These are phyloP conservation scores for Moesziomyces antarcticus DNA, from an alignment of 1,284 basidiomycete species.

Conservation along the genomic window DNA sequence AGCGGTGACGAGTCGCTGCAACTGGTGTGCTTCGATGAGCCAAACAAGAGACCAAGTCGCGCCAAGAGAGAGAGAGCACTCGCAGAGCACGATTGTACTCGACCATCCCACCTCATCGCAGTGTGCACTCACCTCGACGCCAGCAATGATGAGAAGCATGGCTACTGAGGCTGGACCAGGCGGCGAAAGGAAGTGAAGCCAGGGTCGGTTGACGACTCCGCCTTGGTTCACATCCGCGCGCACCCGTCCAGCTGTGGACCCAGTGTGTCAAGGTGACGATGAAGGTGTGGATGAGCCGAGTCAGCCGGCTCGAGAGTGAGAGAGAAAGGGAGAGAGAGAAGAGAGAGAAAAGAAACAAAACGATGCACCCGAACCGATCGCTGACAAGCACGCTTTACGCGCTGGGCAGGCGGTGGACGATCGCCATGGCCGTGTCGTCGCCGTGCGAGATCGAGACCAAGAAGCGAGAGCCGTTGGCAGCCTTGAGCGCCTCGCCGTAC, in stretches of 20 bases:
- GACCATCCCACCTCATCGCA: not conserved
- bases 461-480: slow-evolving; percentile 78
- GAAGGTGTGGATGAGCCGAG: slow-evolving; percentile 3
- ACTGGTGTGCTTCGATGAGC: slow-evolving; percentile 1
- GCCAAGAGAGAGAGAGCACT: slow-evolving; percentile 7
- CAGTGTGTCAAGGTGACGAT: slow-evolving; percentile 6
- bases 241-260: slow-evolving; percentile 40
- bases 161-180: slow-evolving; percentile 29
- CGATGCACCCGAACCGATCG: not conserved
- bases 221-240: slow-evolving; percentile 18
- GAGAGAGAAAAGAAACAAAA: not conserved
- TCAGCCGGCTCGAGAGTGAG: slow-evolving; percentile 15
- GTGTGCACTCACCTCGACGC: not conserved
- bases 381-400: slow-evolving; percentile 12
- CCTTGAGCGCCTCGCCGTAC: slow-evolving; percentile 67
- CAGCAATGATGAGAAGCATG: not conserved
- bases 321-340: not conserved
- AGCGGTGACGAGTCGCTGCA: slow-evolving; percentile 48
- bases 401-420: slow-evolving; percentile 56
- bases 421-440: slow-evolving; percentile 63
- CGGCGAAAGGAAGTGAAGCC: slow-evolving; percentile 15
- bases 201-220: slow-evolving; percentile 52
- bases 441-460: slow-evolving; percentile 87
- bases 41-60: not conserved
- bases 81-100: not conserved